Percentiles rank a stretch among this genome's conserved stretches.
These are phyloP conservation scores for Trametes polyzona DNA, from an alignment of 1,284 basidiomycete genomes.

Conservation along the genomic window DNA sequence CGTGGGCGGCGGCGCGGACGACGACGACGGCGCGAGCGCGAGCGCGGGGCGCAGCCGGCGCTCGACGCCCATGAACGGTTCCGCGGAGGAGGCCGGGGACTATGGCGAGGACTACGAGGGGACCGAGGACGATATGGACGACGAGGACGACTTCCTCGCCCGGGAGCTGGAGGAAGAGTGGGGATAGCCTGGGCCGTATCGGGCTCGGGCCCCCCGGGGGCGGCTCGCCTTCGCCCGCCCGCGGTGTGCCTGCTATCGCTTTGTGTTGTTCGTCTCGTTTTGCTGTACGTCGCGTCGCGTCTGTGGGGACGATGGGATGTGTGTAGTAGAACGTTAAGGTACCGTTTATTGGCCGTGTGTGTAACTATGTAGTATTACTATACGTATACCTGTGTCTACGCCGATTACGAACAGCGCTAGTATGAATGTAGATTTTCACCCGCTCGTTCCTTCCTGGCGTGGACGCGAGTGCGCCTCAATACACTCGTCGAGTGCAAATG, in stretches of 20 bases:
- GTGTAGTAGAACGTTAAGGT: too few species aligned
- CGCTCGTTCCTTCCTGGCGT: neutral
- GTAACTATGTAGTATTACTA: slow-evolving; percentile 26
- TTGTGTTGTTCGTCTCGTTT: slow-evolving; percentile 10
- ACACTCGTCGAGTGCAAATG: too few species aligned
- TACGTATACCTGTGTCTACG: slow-evolving; percentile 14
- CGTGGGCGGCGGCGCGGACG: neutral
- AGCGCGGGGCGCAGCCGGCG: slow-evolving; percentile 14
- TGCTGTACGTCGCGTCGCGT: slow-evolving; percentile 7
- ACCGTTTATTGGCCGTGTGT: slow-evolving; percentile 19
- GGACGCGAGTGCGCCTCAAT: too few species aligned
- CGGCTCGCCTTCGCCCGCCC: neutral
- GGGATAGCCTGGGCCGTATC: slow-evolving; percentile 48
- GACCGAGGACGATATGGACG: slow-evolving; percentile 47
- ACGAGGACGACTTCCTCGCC: slow-evolving; percentile 75
- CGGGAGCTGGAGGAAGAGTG: slow-evolving; percentile 73
- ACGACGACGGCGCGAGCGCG: slow-evolving; percentile 32
- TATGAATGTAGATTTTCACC: slow-evolving; percentile 2
- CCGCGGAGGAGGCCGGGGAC: slow-evolving; percentile 41
- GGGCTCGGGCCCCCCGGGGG: too few species aligned
- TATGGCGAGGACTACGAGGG: slow-evolving; percentile 47
- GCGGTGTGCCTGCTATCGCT: slow-evolving; percentile 5
- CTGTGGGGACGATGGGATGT: slow-evolving; percentile 8
- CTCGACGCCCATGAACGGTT: slow-evolving; percentile 23
- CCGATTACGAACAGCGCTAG: slow-evolving; percentile 9